Evolutionary conservation across 495 filamentous ascomycete species (phyloP).

Genomic region (Aspergillus saccharolyticus): DNA sequence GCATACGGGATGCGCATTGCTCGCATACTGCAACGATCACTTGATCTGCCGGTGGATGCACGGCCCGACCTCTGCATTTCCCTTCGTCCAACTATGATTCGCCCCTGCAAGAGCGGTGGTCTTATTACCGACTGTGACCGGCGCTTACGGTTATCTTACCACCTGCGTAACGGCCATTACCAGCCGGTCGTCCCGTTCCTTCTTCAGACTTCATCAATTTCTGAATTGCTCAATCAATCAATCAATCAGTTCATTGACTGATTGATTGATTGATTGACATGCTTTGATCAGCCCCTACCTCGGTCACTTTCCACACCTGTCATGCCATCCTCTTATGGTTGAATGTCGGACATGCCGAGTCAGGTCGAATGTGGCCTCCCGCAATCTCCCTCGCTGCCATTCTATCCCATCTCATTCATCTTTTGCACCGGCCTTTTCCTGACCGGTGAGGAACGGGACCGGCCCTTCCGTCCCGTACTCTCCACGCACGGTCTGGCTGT

Average conservation of each 20-base stretch:
- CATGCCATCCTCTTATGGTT: constrained; percentile 10
- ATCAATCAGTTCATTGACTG: not conserved
- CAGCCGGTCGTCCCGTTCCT: constrained; percentile 21
- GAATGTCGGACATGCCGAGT: constrained; percentile 13
- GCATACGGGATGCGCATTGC: constrained; percentile 29
- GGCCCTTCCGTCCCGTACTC: constrained; percentile 42
- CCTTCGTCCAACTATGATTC: constrained; percentile 12
- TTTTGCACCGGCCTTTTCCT: not conserved
- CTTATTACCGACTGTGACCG: constrained; percentile 12
- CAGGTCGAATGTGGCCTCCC: not conserved
- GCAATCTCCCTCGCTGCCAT: constrained; percentile 6
- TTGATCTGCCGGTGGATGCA: constrained; percentile 50
- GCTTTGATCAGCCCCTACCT: not conserved
- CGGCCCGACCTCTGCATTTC: constrained; percentile 18
- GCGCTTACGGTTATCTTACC: constrained; percentile 12
- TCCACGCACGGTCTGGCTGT: constrained; percentile 4
- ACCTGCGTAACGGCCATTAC: constrained; percentile 28
- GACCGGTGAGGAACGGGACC: constrained; percentile 26
- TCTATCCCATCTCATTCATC: constrained; percentile 9
- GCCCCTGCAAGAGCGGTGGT: constrained; percentile 15
- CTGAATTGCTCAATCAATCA: not conserved
- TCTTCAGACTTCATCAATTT: not conserved
- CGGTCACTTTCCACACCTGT: not conserved
- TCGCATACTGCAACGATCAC: constrained; percentile 65
- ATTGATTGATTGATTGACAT: not conserved